A percentile compares a stretch with the other conserved stretches of the same genome.
Evolutionary conservation across 805 yeast species (phyloP).

Genomic region (Vanderwaltozyma yarrowii): DNA sequence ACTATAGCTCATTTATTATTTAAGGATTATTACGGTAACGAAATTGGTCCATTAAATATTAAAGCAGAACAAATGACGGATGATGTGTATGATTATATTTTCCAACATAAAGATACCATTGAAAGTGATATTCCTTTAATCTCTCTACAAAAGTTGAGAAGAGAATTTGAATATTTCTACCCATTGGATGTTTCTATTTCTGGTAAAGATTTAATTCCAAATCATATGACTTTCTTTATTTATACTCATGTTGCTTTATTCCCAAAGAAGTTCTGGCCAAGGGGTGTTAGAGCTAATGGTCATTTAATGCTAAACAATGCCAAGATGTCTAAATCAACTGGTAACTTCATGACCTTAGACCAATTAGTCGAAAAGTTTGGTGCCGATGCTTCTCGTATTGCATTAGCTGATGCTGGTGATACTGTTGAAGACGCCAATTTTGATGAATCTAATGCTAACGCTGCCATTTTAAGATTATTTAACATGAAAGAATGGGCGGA

Average conservation of each 20-base stretch:
- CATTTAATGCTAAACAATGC: slow-evolving; percentile 91
- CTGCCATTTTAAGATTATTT: slow-evolving; percentile 88
- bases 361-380: slow-evolving; percentile 84
- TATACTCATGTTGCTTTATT: slow-evolving; percentile 89
- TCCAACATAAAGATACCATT: slow-evolving; percentile 54
- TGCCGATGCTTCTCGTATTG: slow-evolving; percentile 95
- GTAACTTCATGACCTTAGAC: slow-evolving; percentile 87
- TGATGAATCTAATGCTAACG: slow-evolving; percentile 93
- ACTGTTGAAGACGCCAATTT: slow-evolving; percentile 95
- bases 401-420: slow-evolving; percentile 98
- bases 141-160: slow-evolving; percentile 63
- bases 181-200: slow-evolving; percentile 89
- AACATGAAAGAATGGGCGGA: slow-evolving; percentile 95
- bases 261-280: slow-evolving; percentile 88
- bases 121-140: slow-evolving; percentile 53
- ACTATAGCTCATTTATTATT: slow-evolving; percentile 84
- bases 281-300: slow-evolving; percentile 89
- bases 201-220: slow-evolving; percentile 95
- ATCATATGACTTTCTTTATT: slow-evolving; percentile 92
- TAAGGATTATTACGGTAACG: slow-evolving; percentile 73
- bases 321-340: slow-evolving; percentile 97
- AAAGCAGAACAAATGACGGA: slow-evolving; percentile 80
- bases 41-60: slow-evolving; percentile 61
- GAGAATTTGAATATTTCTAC: slow-evolving; percentile 94
- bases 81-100: slow-evolving; percentile 86